phyloP scores from a whole-genome alignment of 768 basidiomycete genomes.

The Gloeophyllum trabeum region DNA sequence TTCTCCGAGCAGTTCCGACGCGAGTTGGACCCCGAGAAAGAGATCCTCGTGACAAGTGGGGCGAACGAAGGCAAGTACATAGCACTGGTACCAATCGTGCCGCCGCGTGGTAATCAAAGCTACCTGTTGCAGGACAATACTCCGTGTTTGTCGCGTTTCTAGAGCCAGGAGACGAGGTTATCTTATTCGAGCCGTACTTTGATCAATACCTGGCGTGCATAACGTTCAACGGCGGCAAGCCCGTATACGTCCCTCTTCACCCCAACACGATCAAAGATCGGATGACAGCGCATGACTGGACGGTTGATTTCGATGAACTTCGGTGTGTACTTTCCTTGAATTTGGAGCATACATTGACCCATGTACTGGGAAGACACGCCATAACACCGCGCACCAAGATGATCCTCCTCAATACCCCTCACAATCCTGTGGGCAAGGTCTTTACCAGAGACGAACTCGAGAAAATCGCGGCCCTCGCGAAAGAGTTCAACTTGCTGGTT shows the following conservation, averaged over 20 bases:
- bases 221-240: conserved; percentile 87
- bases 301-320: conserved; percentile 80
- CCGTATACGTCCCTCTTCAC: conserved; percentile 91
- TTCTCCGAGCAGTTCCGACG: conserved; percentile 61
- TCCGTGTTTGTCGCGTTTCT: conserved; percentile 88
- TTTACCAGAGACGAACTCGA: conserved; percentile 79
- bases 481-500: conserved; percentile 86
- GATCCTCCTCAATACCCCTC: conserved; percentile 92
- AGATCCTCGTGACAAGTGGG: conserved; percentile 92
- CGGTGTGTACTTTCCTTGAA: conserved; percentile 32
- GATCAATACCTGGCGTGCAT: conserved; percentile 92
- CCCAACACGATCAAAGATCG: conserved; percentile 50
- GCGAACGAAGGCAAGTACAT: conserved; percentile 80
- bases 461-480: conserved; percentile 75
- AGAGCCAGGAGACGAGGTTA: conserved; percentile 90
- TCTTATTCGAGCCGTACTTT: conserved; percentile 98
- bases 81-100: conserved; percentile 4
- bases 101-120: conserved; percentile 1
- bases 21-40: conserved; percentile 69
- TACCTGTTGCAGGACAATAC: conserved; percentile 65
- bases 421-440: conserved; percentile 98
- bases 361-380: conserved; percentile 54
- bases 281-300: conserved; percentile 73
- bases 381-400: conserved; percentile 88
- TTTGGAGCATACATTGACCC: too few relatives aligned